Percentiles rank a stretch among this genome's conserved stretches.
phyloP scores from a whole-genome alignment of 208 protist species.

The Wallacemonas rigidus region DNA sequence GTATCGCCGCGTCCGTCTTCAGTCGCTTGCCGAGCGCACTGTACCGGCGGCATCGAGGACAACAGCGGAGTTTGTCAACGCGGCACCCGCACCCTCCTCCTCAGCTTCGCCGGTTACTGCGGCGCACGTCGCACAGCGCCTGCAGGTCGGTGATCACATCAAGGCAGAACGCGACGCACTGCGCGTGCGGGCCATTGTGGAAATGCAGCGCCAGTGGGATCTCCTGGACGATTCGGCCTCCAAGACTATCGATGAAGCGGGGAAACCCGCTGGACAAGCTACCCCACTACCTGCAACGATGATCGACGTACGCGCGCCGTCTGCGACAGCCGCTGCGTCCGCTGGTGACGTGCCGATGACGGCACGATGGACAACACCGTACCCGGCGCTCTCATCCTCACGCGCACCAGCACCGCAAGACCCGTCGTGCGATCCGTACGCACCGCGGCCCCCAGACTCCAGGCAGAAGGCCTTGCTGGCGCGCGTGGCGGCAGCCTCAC shows the following conservation, averaged over 20 bases:
- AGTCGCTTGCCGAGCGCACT: conserved; percentile 1
- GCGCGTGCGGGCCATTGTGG: conserved; percentile 9
- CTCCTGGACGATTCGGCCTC: not conserved
- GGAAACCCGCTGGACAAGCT: no score
- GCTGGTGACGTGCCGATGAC: no score
- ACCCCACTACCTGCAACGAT: not conserved
- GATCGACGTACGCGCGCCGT: not conserved
- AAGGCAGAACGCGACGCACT: not conserved
- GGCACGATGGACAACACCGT: not conserved
- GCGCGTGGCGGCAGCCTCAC: not conserved
- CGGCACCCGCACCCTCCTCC: not conserved
- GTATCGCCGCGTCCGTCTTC: not conserved
- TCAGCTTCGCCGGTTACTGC: not conserved
- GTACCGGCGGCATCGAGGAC: not conserved
- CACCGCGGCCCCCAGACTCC: no score
- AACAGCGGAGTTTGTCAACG: no score
- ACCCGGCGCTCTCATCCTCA: not conserved
- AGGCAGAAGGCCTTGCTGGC: not conserved
- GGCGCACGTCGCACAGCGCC: not conserved
- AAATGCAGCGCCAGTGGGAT: conserved; percentile 3
- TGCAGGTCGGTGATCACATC: not conserved
- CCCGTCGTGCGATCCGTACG: no score
- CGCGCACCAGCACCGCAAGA: not conserved
- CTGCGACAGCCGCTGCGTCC: not conserved
- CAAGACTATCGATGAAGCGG: not conserved